Evolutionary conservation across 192 early-diverging fungal species (phyloP).

Genomic region (Coemansia sp.): DNA sequence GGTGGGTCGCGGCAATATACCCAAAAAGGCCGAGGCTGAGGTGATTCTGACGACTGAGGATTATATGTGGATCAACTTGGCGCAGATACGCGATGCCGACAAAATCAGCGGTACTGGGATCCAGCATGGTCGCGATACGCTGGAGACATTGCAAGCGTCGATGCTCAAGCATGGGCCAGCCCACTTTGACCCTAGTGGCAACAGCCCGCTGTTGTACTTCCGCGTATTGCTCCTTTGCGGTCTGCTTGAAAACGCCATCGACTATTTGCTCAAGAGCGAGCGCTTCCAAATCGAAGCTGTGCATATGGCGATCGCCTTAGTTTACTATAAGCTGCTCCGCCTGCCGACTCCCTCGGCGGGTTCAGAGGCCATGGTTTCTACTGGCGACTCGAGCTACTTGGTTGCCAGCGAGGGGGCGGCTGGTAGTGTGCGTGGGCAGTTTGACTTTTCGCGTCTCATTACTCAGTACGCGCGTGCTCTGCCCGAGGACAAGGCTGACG

Average conservation of each 20-base stretch:
- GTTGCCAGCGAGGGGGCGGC: not conserved
- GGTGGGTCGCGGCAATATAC: constrained; percentile 84
- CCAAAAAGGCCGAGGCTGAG: constrained; percentile 60
- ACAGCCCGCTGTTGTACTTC: constrained; percentile 75
- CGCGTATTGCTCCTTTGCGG: constrained; percentile 79
- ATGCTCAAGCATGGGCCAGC: constrained; percentile 68
- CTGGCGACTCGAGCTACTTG: constrained; percentile 29
- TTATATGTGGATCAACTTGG: constrained; percentile 87
- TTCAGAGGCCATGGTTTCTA: not conserved
- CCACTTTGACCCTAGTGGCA: constrained; percentile 70
- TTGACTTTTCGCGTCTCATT: constrained; percentile 40
- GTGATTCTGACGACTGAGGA: constrained; percentile 85
- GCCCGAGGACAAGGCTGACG: constrained; percentile 26
- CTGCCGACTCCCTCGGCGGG: constrained; percentile 52
- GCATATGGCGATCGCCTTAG: constrained; percentile 85
- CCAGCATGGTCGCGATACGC: constrained; percentile 19
- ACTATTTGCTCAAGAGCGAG: constrained; percentile 65
- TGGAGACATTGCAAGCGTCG: constrained; percentile 65
- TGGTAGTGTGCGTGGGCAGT: not conserved
- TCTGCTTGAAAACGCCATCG: constrained; percentile 89
- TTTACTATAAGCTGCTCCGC: constrained; percentile 74
- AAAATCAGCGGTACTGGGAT: constrained; percentile 53
- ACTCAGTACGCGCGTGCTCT: constrained; percentile 42
- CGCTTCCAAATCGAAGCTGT: constrained; percentile 77
- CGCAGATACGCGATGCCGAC: constrained; percentile 59